Evolutionary conservation across 2,329 filamentous ascomycete genomes (phyloP).

Genomic region (Alternaria brassicicola): DNA sequence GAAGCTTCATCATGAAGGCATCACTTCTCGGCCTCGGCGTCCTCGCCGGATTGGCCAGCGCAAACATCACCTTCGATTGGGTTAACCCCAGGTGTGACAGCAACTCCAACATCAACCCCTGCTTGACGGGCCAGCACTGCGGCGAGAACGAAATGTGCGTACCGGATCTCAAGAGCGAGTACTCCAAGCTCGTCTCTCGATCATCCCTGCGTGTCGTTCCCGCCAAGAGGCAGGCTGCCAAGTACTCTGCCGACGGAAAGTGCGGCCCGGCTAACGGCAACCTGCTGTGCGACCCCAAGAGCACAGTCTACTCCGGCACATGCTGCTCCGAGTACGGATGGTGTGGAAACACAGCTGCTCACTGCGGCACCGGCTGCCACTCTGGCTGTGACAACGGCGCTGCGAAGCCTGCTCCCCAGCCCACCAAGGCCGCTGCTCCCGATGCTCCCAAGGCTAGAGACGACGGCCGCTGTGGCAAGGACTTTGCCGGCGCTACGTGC

Average conservation of each 20-base stretch:
- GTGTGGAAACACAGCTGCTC: conserved; percentile 53
- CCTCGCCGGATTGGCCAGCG: conserved; percentile 47
- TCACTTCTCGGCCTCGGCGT: conserved; percentile 37
- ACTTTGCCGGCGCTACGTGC: conserved; percentile 50
- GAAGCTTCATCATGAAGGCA: conserved; percentile 35
- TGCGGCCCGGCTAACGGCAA: conserved; percentile 50
- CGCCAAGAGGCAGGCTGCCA: conserved; percentile 36
- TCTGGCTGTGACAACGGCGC: conserved; percentile 45
- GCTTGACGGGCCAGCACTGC: conserved; percentile 50
- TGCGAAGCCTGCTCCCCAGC: conserved; percentile 5
- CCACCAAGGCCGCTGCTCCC: conserved; percentile 15
- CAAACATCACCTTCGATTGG: conserved; percentile 58
- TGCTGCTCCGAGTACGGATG: conserved; percentile 55
- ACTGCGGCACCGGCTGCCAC: conserved; percentile 50
- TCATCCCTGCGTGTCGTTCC: conserved; percentile 30
- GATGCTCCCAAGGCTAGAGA: conserved; percentile 22
- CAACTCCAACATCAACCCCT: conserved; percentile 29
- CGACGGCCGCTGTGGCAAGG: conserved; percentile 51
- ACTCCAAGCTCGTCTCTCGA: conserved; percentile 30
- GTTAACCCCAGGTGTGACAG: conserved; percentile 54
- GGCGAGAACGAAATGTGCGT: conserved; percentile 35
- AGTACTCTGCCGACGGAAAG: conserved; percentile 49
- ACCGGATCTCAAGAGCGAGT: conserved; percentile 28
- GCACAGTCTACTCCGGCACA: conserved; percentile 52
- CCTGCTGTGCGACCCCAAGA: conserved; percentile 53